phyloP scores from a whole-genome alignment of 1,284 basidiomycete genomes.

The Xanthoconium separans region DNA sequence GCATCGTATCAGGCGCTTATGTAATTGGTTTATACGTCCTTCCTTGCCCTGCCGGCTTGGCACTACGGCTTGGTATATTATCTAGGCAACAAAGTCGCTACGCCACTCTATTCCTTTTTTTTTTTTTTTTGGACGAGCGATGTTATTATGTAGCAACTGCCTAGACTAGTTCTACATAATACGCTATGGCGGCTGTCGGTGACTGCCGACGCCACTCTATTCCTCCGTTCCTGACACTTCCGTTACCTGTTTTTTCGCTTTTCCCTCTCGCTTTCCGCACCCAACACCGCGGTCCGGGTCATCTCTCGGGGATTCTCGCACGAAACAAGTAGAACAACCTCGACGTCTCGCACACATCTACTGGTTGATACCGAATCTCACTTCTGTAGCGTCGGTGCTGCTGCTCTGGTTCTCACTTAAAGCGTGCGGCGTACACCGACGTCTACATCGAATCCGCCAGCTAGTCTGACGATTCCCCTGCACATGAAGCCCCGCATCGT shows the following conservation, averaged over 20 bases:
- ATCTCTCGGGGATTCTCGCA: not conserved
- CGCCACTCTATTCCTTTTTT: too few species aligned
- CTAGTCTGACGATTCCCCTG: constrained; percentile 24
- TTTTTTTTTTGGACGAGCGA: too few species aligned
- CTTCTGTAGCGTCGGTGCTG: constrained; percentile 10
- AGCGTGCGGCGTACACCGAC: constrained; percentile 17
- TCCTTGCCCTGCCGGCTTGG: not conserved
- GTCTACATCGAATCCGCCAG: not conserved
- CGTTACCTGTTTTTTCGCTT: not conserved
- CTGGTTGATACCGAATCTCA: constrained; percentile 12
- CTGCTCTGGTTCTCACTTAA: constrained; percentile 14
- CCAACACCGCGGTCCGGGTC: not conserved
- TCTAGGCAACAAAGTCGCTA: constrained; percentile 1
- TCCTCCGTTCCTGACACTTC: not conserved
- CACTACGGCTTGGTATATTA: constrained; percentile 7
- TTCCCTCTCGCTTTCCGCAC: not conserved
- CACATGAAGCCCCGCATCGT: constrained; percentile 10
- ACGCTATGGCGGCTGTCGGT: too few species aligned
- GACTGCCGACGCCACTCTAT: not conserved
- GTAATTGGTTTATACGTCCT: not conserved
- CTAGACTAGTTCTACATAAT: too few species aligned
- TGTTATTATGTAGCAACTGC: too few species aligned
- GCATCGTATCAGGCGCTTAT: not conserved
- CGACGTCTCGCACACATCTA: not conserved
- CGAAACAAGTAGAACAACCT: not conserved